Base-by-base conservation (phyloP, 2,329 filamentous ascomycete genomes). In the Orbilia javanica region DNA sequence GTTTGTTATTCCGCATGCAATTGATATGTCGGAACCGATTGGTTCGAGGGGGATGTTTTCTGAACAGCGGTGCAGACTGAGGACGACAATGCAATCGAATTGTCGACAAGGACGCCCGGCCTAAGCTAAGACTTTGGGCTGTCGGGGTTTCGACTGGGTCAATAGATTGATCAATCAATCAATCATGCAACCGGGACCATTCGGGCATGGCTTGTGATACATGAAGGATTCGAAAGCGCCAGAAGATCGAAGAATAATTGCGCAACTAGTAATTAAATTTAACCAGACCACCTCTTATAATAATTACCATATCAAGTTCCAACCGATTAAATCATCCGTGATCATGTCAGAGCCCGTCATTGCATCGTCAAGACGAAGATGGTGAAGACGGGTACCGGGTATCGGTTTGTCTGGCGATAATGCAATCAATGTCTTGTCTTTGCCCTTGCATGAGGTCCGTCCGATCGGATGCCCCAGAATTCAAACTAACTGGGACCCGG, bases 301-400 rank as follows among this genome's bases (percentile, higher is more conserved):
- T 36, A 36, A 2, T 36, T 36, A 36, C 13, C 34, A 11, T 5
- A 36, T 36, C 34, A 11, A 36, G n/a, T n/a, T n/a, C n/a, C n/a
- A n/a, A n/a, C n/a, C n/a, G n/a, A 36, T 36, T 11, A 11, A 25
- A 55, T 57, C 52, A 63, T 10, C 22, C 15, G 34, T 34, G 44
- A n/a, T n/a, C n/a, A n/a, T n/a, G 31, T 31, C 50, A 69, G 34
- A 44, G 65, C 48, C 44, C 22, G 65, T 69, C 65, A 69, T 55
- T 27, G 50, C 48, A 39, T 10, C 29, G 34, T 44, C 6, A 11
- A 7, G 13, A n/a, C 4, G 39, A 3, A n/a, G 5, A 42, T 42
- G 13, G 39, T 13, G 3, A 3, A n/a, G 39, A 42, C 15, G 3
- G 13, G 13, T 5, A 42, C 39, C 15, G n/a, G 55, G 22, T 44